Percentiles rank a stretch among this genome's conserved stretches.
Conservation (phyloP, 495 filamentous ascomycete species). For the Durotheca rogersii region DNA sequence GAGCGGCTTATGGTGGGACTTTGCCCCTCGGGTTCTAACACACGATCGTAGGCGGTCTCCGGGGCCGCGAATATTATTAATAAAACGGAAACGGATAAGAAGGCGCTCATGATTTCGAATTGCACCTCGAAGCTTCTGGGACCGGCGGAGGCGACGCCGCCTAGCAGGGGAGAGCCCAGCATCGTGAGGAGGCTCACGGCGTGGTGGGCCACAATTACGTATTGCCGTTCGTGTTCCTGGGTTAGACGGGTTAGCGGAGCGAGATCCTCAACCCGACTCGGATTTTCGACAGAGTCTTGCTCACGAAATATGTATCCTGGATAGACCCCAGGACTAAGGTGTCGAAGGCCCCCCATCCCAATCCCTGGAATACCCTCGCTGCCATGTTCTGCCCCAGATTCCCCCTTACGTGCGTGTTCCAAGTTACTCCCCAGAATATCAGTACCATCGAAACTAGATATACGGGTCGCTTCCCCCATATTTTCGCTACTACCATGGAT, state of each 20-base stretch:
- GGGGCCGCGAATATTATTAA: constrained; percentile 47
- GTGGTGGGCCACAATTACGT: constrained; percentile 41
- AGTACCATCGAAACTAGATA: constrained; percentile 44
- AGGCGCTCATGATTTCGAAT: constrained; percentile 48
- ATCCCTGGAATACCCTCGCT: constrained; percentile 49
- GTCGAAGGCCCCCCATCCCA: constrained; percentile 57
- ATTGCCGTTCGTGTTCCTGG: constrained; percentile 52
- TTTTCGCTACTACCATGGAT: constrained; percentile 41
- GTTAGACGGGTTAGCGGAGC: constrained; percentile 24
- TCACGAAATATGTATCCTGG: constrained; percentile 55
- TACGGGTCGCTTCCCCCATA: constrained; percentile 51
- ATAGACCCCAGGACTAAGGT: constrained; percentile 48
- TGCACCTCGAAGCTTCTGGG: constrained; percentile 43
- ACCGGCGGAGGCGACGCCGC: constrained; percentile 45
- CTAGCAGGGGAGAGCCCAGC: constrained; percentile 51
- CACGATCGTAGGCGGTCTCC: constrained; percentile 51
- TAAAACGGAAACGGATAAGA: constrained; percentile 47
- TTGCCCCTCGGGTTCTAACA: constrained; percentile 27
- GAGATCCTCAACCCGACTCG: not conserved
- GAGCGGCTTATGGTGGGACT: constrained; percentile 36
- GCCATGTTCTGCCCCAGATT: constrained; percentile 49
- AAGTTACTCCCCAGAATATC: constrained; percentile 48
- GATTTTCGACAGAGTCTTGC: constrained; percentile 9
- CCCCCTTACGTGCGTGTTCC: constrained; percentile 47
- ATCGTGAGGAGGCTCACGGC: constrained; percentile 46